Evolutionary conservation across 768 basidiomycete genomes (phyloP), one percentile per base, ranked within the genome.

Genomic region (Kwoniella botswanensis): DNA sequence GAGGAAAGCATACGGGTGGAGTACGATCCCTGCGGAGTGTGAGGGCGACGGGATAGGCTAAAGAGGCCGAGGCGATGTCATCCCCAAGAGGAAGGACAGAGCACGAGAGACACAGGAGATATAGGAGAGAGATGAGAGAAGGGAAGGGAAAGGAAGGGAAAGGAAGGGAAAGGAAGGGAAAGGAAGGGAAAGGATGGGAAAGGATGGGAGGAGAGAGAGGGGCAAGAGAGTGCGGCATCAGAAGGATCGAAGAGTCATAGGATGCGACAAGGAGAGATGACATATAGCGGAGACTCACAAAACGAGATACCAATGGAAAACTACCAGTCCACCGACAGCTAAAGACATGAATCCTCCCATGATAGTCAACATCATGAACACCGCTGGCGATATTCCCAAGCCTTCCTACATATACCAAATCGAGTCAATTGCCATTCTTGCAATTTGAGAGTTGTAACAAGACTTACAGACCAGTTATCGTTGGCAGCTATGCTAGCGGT

Each of bases 221-320:
- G n/a, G n/a, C n/a, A n/a, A n/a, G n/a, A n/a, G n/a, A n/a, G n/a
- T n/a, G n/a, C n/a, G n/a, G n/a, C n/a, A n/a, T n/a, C 35, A 35
- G 6, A 35, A 35, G 7, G 7, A 35, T 35, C 35, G 35, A 35
- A 9, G 7, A 35, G 7, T 0, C 7, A 7, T 7, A 35, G 7
- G 35, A 6, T 35, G 35, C 4, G 35, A 35, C 6, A 35, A 6
- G 35, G 35, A 35, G 35, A 35, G 7, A 35, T 7, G 4, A 35
- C 35, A 7, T 35, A 35, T 35, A 35, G 7, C 35, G 35, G 35
- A n/a, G 10, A 72, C 78, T 73, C 42, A 79, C 80, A 56, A 64
- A 2, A 73, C 68, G 7, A 82, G 70, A 55, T 74, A 80, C 73
- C 79, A 73, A 44, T 82, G 82, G 67, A 76, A 82, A 6, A 66